Base-by-base conservation (phyloP, 1,284 basidiomycete species). In the Fomitopsis pinicola region DNA sequence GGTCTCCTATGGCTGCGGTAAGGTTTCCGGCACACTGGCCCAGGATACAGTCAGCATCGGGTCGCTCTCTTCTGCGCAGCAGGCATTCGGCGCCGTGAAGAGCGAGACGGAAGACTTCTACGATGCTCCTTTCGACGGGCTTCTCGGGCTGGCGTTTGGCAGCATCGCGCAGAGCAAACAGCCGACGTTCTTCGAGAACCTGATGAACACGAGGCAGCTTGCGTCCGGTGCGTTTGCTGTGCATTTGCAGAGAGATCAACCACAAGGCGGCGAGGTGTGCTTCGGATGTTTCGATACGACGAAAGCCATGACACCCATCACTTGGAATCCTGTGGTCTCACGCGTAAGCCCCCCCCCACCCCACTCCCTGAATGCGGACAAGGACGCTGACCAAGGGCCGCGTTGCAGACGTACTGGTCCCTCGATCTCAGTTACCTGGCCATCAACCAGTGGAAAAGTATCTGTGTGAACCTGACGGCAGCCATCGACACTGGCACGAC, bases 401-500 rank as follows among this genome's bases (percentile, higher is more conserved):
- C 17, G n/a, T 52, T 4, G 44, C 45, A 85, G 82, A 82, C 83
- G 0, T 86, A 85, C 63, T 87, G 86, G 86, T 74, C 82, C 0
- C 71, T 87, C 0, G 57, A 65, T 10, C 75, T 87, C 76, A 75
- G 78, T 38, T 78, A 75, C 9, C 58, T 84, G 1, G 68, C 68
- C 14, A 73, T 80, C 17, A 76, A 77, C 55, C 66, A 61, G 19
- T 58, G 61, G 5, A 59, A 65, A 3, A 62, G 63, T 0, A 52
- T 74, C 0, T 38, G 68, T 1, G 66, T 65, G 7, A 62, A 72
- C 42, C 44, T 79, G 35, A 67, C 71, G 8, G 80, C 81, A 3
- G 82, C 82, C 19, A 79, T 88, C 60, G 86, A 88, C 67, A 85
- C 84, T 0, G 86, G 87, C 8, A 85, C 84, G 1, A 81, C 83